Percentiles rank a stretch among this genome's conserved stretches.
phyloP scores from a whole-genome alignment of 345 rosid genomes.

The Populus euphratica region DNA sequence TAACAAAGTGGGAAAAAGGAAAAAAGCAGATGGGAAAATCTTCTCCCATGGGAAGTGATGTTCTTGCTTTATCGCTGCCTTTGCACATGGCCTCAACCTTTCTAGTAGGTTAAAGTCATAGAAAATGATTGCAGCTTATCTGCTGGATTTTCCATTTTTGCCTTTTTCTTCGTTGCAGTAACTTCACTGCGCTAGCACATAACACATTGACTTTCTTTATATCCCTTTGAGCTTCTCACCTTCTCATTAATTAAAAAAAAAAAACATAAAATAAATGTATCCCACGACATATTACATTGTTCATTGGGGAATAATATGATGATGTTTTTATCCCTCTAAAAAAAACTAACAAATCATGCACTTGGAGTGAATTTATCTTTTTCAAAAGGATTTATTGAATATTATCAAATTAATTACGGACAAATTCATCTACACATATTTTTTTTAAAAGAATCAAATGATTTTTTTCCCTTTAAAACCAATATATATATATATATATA shows the following conservation, averaged over 20 bases:
- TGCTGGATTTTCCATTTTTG: not conserved
- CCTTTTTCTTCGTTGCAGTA: not conserved
- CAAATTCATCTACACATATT: too few relatives aligned
- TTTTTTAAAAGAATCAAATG: too few relatives aligned
- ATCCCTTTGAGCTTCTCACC: not conserved
- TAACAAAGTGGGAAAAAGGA: constrained; percentile 13
- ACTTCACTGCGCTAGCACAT: not conserved
- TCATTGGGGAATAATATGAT: too few relatives aligned
- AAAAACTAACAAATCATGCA: too few relatives aligned
- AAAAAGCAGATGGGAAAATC: constrained; percentile 23
- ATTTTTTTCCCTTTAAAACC: too few relatives aligned
- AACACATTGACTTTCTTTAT: not conserved
- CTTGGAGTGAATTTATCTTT: too few relatives aligned
- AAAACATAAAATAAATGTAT: too few relatives aligned
- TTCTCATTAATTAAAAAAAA: not conserved
- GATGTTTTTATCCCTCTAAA: too few relatives aligned
- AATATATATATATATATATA: too few relatives aligned
- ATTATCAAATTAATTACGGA: too few relatives aligned
- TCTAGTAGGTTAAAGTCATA: constrained; percentile 8
- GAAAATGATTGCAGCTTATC: not conserved
- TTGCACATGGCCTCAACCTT: constrained; percentile 57
- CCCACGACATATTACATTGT: too few relatives aligned
- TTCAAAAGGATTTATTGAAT: too few relatives aligned
- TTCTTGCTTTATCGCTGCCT: constrained; percentile 32
- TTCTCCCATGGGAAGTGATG: constrained; percentile 27